Percentiles rank a stretch among this genome's conserved stretches.
Conservation (phyloP, 1,284 basidiomycete genomes). For the Serendipita sp. region DNA sequence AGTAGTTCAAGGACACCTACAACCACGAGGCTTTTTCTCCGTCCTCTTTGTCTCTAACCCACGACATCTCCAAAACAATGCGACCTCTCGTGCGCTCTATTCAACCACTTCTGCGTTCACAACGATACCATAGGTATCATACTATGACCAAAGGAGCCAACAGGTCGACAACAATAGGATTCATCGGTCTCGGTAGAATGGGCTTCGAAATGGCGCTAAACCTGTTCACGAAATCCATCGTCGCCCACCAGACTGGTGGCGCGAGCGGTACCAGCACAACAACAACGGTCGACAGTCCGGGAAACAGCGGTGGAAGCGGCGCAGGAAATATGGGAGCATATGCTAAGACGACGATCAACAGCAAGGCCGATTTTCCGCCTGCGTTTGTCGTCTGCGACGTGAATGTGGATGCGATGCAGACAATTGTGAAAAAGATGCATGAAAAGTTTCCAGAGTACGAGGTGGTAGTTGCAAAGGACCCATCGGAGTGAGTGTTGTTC, state of each 20-base stretch:
- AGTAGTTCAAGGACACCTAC: no score
- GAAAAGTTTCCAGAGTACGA: constrained; percentile 41
- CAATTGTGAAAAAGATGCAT: constrained; percentile 39
- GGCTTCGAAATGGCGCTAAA: constrained; percentile 75
- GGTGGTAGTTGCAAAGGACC: constrained; percentile 41
- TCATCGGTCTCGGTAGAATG: constrained; percentile 74
- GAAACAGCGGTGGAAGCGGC: not conserved
- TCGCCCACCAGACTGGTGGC: constrained; percentile 9
- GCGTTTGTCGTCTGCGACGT: constrained; percentile 68
- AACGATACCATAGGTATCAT: no score
- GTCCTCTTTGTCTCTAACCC: no score
- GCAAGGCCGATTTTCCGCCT: constrained; percentile 10
- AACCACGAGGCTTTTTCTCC: no score
- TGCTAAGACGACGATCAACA: constrained; percentile 4
- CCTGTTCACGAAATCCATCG: constrained; percentile 25
- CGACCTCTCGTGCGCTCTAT: no score
- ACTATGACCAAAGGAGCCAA: not conserved
- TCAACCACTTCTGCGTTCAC: no score
- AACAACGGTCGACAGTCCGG: not conserved
- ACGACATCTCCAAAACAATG: no score
- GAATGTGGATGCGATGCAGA: constrained; percentile 38
- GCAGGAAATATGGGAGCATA: not conserved
- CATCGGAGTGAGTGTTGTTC: constrained; percentile 45
- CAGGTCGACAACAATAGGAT: constrained; percentile 45
- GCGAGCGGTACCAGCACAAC: not conserved